phyloP scores from a whole-genome alignment of 495 filamentous ascomycete genomes.

The Aspergillus baeticus region DNA sequence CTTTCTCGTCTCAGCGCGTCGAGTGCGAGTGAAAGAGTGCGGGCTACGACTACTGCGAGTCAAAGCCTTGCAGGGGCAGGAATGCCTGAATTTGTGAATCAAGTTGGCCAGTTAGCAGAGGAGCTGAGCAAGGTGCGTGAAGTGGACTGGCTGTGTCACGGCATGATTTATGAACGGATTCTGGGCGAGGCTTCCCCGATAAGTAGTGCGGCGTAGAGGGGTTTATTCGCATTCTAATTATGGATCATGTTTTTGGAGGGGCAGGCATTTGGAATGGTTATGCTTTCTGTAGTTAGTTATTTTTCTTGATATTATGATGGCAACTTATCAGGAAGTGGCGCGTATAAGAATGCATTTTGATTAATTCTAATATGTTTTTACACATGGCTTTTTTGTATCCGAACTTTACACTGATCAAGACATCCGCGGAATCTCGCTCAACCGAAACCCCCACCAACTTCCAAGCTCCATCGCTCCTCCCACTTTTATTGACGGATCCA shows the following conservation, averaged over 20 bases:
- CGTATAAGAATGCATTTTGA: not conserved
- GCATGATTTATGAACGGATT: slow-evolving; percentile 75
- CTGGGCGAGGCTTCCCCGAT: slow-evolving; percentile 25
- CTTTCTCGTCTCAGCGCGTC: slow-evolving; percentile 71
- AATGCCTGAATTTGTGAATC: slow-evolving; percentile 83
- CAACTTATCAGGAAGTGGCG: not conserved
- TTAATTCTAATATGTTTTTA: no score
- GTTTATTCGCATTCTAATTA: not conserved
- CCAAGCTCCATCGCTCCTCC: no score
- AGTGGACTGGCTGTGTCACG: slow-evolving; percentile 80
- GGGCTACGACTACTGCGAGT: slow-evolving; percentile 75
- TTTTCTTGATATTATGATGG: not conserved
- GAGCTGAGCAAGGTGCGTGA: slow-evolving; percentile 69
- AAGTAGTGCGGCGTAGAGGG: slow-evolving; percentile 11
- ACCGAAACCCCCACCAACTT: no score
- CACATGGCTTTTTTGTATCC: no score
- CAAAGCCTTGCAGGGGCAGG: slow-evolving; percentile 80
- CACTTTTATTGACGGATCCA: not conserved
- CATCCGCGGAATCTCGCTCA: no score
- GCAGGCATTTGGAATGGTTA: not conserved
- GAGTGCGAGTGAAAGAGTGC: slow-evolving; percentile 76
- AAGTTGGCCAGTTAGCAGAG: slow-evolving; percentile 80
- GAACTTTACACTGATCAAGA: no score
- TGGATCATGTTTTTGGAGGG: not conserved
- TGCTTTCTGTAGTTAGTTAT: not conserved